These are phyloP conservation scores for Fragilaria radians DNA, from an alignment of 108 stramenopile genomes.

Conservation along the genomic window DNA sequence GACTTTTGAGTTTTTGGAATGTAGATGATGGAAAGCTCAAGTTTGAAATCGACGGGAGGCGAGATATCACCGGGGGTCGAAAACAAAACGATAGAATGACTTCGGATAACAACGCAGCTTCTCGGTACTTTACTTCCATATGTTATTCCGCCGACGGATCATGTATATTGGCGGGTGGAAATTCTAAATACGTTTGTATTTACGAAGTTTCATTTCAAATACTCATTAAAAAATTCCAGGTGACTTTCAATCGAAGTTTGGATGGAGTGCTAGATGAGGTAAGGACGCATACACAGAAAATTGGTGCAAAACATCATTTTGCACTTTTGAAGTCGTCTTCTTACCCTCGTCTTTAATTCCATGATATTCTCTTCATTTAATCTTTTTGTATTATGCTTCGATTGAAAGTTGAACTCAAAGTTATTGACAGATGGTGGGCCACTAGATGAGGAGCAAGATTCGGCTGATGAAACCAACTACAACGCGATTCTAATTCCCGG, in stretches of 20 bases:
- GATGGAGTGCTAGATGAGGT: constrained; percentile 89
- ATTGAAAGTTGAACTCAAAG: constrained; percentile 72
- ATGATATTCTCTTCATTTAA: background rate
- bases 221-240: constrained; percentile 96
- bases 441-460: constrained; percentile 72
- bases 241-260: constrained; percentile 93
- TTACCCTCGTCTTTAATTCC: background rate
- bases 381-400: too few species aligned
- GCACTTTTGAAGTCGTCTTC: background rate
- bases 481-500: constrained; percentile 65
- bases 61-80: constrained; percentile 87
- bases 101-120: constrained; percentile 83
- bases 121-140: constrained; percentile 92
- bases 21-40: constrained; percentile 73
- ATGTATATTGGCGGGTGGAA: constrained; percentile 94
- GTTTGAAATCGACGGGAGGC: constrained; percentile 82
- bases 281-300: constrained; percentile 8
- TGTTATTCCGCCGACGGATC: constrained; percentile 96
- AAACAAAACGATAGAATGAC: constrained; percentile 84
- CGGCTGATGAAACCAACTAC: constrained; percentile 61
- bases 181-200: constrained; percentile 97
- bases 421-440: constrained; percentile 76
- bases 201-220: constrained; percentile 91
- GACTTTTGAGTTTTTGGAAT: constrained; percentile 92
- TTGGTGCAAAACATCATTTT: constrained; percentile 23